Evolutionary conservation across 2,329 filamentous ascomycete genomes (phyloP), one percentile per base, ranked within the genome.

Genomic region (Davidsoniella neocaledoniae): DNA sequence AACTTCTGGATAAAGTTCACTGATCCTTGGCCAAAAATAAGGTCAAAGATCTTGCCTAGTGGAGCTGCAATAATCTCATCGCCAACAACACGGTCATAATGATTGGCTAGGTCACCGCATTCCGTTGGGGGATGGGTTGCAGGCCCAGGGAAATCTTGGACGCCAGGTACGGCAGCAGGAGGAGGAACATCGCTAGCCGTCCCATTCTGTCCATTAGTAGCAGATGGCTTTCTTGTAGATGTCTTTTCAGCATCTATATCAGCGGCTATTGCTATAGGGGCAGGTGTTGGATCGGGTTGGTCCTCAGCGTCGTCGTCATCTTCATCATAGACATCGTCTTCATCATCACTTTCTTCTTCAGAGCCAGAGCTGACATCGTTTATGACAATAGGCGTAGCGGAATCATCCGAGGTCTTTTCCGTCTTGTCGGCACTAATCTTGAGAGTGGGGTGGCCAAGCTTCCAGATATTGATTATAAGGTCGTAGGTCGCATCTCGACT

Each of bases 381-480:
- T 12, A 49, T 43, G 7, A 48, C 44, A 7, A 37, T 14, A 16
- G 51, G 29, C 17, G 43, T 12, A 37, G 44, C 25, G 23, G 44
- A 62, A 52, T 67, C 69, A 23, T 66, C 63, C 37, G 83, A 81
- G 23, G 81, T 72, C 63, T 94, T 91, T 58, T 93, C 88, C 0
- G 86, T 94, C 67, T 91, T 94, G 63, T 95, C 88, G 19, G 86
- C 87, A 3, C 86, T 93, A 61, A 87, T 94, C 63, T 86, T 86
- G 26, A 98, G 67, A 50, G 86, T 86, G 2, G 91, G 90, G 62
- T 98, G 91, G 14, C 86, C 91, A 26, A 95, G 82, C 63, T 94
- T 94, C 91, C 91, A 98, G 52, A 98, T 96, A 53, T 93, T 93
- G 56, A 98, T 83, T 61, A 98, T 88, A 43, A 98, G 69, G 61